Evolutionary conservation across 352 stramenopile species (phyloP).

Genomic region (Phytophthora citrophthora): DNA sequence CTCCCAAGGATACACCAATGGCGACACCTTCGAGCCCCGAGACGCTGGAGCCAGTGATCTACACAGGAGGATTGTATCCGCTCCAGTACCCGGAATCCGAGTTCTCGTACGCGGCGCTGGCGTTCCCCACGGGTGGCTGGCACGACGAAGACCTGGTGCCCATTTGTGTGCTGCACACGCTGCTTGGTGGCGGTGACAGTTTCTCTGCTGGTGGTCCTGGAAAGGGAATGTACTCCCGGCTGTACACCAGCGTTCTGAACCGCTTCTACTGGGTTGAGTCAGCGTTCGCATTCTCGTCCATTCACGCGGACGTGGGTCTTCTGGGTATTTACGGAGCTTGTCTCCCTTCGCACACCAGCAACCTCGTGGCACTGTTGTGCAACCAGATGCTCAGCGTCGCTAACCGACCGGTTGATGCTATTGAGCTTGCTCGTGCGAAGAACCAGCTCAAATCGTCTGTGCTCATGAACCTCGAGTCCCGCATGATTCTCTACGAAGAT

Average conservation of each 20-base stretch:
- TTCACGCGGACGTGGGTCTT: slow-evolving; percentile 95
- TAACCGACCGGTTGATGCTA: slow-evolving; percentile 68
- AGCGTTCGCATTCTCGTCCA: slow-evolving; percentile 97
- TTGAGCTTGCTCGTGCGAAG: slow-evolving; percentile 95
- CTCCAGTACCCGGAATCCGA: slow-evolving; percentile 71
- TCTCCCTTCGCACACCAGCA: slow-evolving; percentile 83
- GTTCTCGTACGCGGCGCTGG: slow-evolving; percentile 93
- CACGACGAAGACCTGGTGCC: slow-evolving; percentile 96
- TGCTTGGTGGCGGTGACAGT: slow-evolving; percentile 97
- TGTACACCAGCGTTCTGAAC: slow-evolving; percentile 99
- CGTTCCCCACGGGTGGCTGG: slow-evolving; percentile 97
- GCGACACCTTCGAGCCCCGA: slow-evolving; percentile 39
- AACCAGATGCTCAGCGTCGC: slow-evolving; percentile 94
- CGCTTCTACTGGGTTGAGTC: slow-evolving; percentile 98
- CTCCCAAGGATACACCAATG: slow-evolving; percentile 15
- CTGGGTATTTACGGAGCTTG: slow-evolving; percentile 95
- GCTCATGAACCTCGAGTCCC: slow-evolving; percentile 98
- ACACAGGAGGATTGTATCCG: slow-evolving; percentile 71
- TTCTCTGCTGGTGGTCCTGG: slow-evolving; percentile 99
- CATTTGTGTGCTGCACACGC: slow-evolving; percentile 97
- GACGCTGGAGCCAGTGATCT: slow-evolving; percentile 58
- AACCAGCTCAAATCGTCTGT: slow-evolving; percentile 99
- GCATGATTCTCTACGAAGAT: slow-evolving; percentile 99
- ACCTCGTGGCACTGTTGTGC: slow-evolving; percentile 93
- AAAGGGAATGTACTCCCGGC: slow-evolving; percentile 99